Conservation (phyloP, 768 basidiomycete species). For the Pleurotus giganteus region DNA sequence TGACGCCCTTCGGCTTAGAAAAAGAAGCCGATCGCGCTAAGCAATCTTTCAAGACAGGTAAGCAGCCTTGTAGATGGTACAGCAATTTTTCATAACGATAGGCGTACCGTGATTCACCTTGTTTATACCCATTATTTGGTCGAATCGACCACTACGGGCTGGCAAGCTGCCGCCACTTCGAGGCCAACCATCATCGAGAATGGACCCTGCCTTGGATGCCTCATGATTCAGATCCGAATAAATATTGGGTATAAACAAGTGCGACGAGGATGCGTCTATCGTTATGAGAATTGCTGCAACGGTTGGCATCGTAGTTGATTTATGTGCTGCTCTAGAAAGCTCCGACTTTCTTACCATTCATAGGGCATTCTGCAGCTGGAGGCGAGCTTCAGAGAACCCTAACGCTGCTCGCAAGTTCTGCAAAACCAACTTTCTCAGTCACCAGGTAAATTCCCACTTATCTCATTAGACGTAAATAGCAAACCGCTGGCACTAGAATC, state of each 20-base stretch:
- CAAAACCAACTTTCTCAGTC: conserved; percentile 74
- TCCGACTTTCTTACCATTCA: conserved; percentile 95
- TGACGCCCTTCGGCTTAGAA: conserved; percentile 86
- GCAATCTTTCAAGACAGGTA: conserved; percentile 72
- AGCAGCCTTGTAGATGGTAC: conserved; percentile 17
- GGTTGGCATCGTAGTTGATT: not conserved
- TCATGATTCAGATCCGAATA: too few species aligned
- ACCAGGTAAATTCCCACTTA: conserved; percentile 53
- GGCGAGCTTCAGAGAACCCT: conserved; percentile 66
- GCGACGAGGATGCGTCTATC: too few species aligned
- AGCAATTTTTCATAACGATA: too few species aligned
- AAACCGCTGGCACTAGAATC: conserved; percentile 48
- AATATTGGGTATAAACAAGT: too few species aligned
- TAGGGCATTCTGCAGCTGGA: conserved; percentile 87
- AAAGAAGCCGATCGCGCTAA: conserved; percentile 86
- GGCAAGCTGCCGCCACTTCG: too few species aligned
- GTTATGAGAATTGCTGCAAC: not conserved
- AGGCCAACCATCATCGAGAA: too few species aligned
- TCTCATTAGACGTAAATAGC: not conserved
- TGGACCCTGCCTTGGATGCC: too few species aligned
- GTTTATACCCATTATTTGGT: too few species aligned
- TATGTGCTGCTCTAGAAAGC: conserved; percentile 64
- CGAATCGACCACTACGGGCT: too few species aligned
- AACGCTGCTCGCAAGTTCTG: conserved; percentile 73
- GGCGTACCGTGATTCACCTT: too few species aligned